Conservation (phyloP, 495 filamentous ascomycete genomes). For the Lentithecium fluviatile region DNA sequence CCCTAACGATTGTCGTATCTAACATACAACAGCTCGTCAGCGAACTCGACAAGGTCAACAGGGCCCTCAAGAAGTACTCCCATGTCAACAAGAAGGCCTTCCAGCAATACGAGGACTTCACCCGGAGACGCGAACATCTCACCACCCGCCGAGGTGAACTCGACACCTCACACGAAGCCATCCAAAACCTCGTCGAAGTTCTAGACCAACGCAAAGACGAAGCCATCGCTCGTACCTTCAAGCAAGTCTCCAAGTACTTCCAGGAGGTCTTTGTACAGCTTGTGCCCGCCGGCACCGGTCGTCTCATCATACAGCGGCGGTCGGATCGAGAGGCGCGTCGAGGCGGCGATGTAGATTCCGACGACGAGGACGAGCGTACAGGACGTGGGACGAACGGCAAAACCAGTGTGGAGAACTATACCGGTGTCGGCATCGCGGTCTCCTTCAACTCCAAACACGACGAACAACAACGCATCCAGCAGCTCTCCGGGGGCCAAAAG, state of each 20-base stretch:
- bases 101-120: conserved; percentile 98
- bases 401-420: conserved; percentile 90
- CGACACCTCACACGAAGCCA: conserved; percentile 75
- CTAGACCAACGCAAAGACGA: conserved; percentile 95
- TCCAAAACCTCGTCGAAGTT: conserved; percentile 85
- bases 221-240: conserved; percentile 95
- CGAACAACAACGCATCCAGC: conserved; percentile 96
- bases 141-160: conserved; percentile 80
- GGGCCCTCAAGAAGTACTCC: conserved; percentile 89
- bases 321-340: conserved; percentile 59
- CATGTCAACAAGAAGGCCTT: conserved; percentile 99
- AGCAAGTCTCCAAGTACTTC: conserved; percentile 93
- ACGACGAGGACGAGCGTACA: conserved; percentile 64
- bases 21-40: neutral
- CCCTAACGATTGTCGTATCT: neutral
- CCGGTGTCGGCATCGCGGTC: conserved; percentile 95
- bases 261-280: conserved; percentile 89
- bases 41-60: conserved; percentile 87
- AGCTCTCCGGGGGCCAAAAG: conserved; percentile 96
- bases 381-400: conserved; percentile 40
- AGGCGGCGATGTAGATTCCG: conserved; percentile 10
- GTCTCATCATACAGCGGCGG: conserved; percentile 89
- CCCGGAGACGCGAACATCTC: conserved; percentile 80
- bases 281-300: conserved; percentile 87
- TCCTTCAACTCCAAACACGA: conserved; percentile 98